Base-by-base conservation (phyloP, 2,329 filamentous ascomycete genomes). In the Xylariaceae sp. region DNA sequence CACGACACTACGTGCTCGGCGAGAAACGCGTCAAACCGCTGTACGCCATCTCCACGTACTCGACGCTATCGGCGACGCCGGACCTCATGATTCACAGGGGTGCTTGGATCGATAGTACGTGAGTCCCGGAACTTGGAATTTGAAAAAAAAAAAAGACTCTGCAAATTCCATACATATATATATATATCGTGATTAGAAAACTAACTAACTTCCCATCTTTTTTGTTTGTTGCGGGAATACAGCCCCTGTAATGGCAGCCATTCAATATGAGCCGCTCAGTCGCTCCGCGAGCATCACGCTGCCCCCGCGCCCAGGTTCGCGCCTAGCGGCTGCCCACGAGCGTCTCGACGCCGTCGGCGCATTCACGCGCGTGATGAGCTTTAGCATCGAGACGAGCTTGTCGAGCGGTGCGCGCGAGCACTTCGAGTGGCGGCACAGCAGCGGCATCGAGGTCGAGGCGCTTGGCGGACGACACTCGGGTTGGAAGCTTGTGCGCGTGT, bases 401-500 rank as follows among this genome's bases (percentile, higher is more conserved):
- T 40, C 54, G 45, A 61, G 59, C 51, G 41, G 44, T n/a, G 51
- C 54, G 27, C 55, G 60, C 27, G 74, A 76, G 60, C 47, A 57
- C 19, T 77, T 74, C 58, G 71, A 76, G 65, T 78, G 75, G 75
- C 71, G 74, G 2, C 66, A 70, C 55, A 71, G 69, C 55, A 62
- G 62, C 35, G 70, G 71, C 42, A 56, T 57, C 3, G 73, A 70
- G 40, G 65, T 76, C 32, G 63, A 60, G 40, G 58, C 57, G 4
- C 63, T 75, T 2, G 67, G 65, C 29, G 58, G 51, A 0, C 62
- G 68, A 5, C 54, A 62, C n/a, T 64, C 59, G 3, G 73, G 74
- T 6, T 74, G 71, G 70, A 75, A 76, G 64, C 67, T 78, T 5
- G 66, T 75, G 34, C 65, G 73, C n/a, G 43, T 72, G 50, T 31